A percentile compares a stretch with the other conserved stretches of the same genome.
Evolutionary conservation across 2,329 filamentous ascomycete genomes (phyloP).

Genomic region (Fusarium nurragi): DNA sequence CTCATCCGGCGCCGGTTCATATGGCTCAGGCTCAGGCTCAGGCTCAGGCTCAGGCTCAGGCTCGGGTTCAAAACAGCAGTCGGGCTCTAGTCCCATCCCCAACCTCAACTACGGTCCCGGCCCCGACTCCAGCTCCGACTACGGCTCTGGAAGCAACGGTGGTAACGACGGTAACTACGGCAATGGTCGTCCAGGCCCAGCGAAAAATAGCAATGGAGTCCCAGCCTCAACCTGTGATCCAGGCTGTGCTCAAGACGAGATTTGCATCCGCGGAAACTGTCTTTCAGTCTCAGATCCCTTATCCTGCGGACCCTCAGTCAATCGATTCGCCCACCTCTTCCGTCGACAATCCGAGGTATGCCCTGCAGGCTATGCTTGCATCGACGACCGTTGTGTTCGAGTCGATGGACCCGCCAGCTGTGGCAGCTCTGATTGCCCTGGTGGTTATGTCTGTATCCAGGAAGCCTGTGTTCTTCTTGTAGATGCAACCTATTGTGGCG

Average conservation of each 20-base stretch:
- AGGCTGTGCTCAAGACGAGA: background rate
- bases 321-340: background rate
- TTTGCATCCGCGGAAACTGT: slow-evolving; percentile 20
- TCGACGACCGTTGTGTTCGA: slow-evolving; percentile 16
- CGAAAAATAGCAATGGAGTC: background rate
- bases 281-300: slow-evolving; percentile 4
- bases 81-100: too few species aligned
- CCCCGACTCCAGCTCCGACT: background rate
- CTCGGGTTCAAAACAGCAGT: too few species aligned
- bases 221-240: background rate
- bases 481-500: slow-evolving; percentile 17
- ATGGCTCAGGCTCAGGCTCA: background rate
- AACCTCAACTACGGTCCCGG: slow-evolving; percentile 9
- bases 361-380: slow-evolving; percentile 12
- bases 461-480: slow-evolving; percentile 15
- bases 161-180: background rate
- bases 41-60: too few species aligned
- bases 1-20: background rate
- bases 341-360: slow-evolving; percentile 18
- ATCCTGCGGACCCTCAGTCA: slow-evolving; percentile 1
- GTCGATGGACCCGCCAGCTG: slow-evolving; percentile 15
- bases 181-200: background rate
- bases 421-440: slow-evolving; percentile 4
- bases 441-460: slow-evolving; percentile 21
- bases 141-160: background rate